Evolutionary conservation across 176 grass and related monocot genomes (phyloP).

Genomic region (Sorghum bicolor): DNA sequence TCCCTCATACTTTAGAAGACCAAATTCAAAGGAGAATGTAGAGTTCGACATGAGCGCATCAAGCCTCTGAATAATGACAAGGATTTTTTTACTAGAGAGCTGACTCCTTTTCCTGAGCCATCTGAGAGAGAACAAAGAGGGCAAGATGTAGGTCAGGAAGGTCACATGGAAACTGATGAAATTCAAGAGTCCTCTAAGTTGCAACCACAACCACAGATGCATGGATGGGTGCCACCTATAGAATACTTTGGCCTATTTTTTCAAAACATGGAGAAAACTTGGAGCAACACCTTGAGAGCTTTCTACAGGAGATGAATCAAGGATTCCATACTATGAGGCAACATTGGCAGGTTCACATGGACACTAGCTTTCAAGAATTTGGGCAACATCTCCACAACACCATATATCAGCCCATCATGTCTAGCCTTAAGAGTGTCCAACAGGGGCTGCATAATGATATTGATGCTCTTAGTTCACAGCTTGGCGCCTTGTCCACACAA

Average conservation of each 20-base stretch:
- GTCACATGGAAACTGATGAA: not conserved
- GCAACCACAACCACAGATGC: not conserved
- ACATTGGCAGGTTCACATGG: no score
- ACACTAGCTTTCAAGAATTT: not conserved
- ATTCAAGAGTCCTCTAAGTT: not conserved
- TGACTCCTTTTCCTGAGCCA: not conserved
- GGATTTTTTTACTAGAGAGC: not conserved
- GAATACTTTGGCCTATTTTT: not conserved
- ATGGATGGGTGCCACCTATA: not conserved
- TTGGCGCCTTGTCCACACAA: no score
- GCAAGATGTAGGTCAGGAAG: not conserved
- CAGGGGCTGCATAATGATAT: no score
- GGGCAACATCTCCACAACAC: not conserved
- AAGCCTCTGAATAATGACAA: not conserved
- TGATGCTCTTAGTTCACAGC: no score
- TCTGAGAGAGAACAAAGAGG: not conserved
- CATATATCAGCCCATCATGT: no score
- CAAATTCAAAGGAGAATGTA: not conserved
- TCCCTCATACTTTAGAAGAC: not conserved
- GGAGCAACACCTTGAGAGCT: not conserved
- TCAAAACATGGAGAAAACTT: not conserved
- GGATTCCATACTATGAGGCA: not conserved
- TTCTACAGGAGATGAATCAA: not conserved
- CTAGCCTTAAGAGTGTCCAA: no score
- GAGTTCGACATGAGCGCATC: not conserved